These are phyloP conservation scores for Microcos paniculata DNA, from an alignment of 345 rosid genomes.

Conservation along the genomic window DNA sequence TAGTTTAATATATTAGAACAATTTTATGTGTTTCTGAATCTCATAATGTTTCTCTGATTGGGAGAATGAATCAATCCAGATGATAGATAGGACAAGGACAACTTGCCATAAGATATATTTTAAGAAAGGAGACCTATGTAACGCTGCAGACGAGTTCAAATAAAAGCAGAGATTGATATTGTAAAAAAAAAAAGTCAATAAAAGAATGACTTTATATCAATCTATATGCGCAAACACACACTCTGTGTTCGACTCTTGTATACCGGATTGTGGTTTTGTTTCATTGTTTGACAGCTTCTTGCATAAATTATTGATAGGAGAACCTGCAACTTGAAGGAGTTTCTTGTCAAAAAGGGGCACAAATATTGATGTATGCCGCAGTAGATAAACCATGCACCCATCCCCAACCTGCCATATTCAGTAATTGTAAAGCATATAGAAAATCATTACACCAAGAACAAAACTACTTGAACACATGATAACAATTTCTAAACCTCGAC, in stretches of 20 bases:
- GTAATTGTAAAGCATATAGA: background rate
- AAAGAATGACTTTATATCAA: background rate
- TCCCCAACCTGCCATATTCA: slow-evolving; percentile 60
- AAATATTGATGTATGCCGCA: slow-evolving; percentile 56
- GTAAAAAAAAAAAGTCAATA: background rate
- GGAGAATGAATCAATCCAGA: background rate
- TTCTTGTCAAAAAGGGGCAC: slow-evolving; percentile 47
- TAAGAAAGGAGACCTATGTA: background rate
- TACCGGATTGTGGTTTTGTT: slow-evolving; percentile 9
- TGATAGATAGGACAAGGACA: background rate
- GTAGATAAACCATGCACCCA: slow-evolving; percentile 60
- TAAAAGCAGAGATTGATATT: background rate
- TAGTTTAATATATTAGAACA: background rate
- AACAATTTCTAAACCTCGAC: slow-evolving; percentile 6
- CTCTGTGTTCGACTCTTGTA: background rate
- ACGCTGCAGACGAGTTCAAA: background rate
- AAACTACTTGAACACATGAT: background rate
- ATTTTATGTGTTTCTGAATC: background rate
- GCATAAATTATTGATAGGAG: slow-evolving; percentile 32
- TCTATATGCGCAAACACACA: background rate
- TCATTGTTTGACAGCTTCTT: slow-evolving; percentile 20
- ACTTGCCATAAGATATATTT: background rate
- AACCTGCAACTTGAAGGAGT: slow-evolving; percentile 73
- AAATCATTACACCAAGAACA: background rate
- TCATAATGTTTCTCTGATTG: background rate